These are phyloP conservation scores for Atalantia buxifolia DNA, from an alignment of 345 rosid genomes.

Conservation along the genomic window DNA sequence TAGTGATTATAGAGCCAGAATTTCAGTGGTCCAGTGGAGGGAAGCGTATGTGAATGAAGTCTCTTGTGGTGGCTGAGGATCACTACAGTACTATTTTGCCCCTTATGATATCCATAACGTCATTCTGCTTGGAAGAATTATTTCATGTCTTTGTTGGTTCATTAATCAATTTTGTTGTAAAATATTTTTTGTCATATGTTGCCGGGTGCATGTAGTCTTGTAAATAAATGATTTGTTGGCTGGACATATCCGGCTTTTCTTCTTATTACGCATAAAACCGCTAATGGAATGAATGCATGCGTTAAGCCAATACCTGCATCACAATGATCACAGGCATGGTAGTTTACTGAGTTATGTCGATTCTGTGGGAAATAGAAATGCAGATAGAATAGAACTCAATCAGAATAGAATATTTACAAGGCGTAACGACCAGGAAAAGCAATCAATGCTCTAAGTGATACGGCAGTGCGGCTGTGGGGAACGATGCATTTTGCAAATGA, in stretches of 20 bases:
- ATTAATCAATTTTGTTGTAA: constrained; percentile 11
- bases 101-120: background rate
- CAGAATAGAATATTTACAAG: background rate
- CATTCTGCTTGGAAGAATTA: background rate
- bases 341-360: too few relatives aligned
- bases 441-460: background rate
- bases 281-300: background rate
- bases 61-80: background rate
- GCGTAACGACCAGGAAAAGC: too few relatives aligned
- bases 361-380: too few relatives aligned
- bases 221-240: background rate
- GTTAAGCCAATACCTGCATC: too few relatives aligned
- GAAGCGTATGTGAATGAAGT: background rate
- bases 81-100: background rate
- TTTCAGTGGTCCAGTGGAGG: background rate
- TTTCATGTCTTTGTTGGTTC: constrained; percentile 5
- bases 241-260: background rate
- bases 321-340: too few relatives aligned
- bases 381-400: background rate
- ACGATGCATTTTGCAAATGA: background rate
- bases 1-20: background rate
- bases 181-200: background rate
- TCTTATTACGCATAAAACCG: background rate
- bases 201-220: background rate
- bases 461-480: background rate